These are phyloP conservation scores for Colletotrichum sp. DNA, from an alignment of 2,329 filamentous ascomycete genomes.

Conservation along the genomic window DNA sequence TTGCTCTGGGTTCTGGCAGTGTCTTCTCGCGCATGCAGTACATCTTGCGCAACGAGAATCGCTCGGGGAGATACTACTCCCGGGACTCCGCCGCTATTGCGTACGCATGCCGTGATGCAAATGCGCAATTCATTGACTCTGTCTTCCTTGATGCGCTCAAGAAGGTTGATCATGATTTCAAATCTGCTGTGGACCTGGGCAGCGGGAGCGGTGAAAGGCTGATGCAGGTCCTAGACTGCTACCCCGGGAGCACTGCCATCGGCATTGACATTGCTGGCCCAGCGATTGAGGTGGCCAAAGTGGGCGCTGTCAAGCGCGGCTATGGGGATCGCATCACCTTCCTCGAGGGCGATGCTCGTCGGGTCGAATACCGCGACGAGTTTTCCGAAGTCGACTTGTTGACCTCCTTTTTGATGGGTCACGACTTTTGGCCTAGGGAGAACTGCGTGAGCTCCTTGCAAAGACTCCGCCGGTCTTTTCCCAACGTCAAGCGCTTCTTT, in stretches of 20 bases:
- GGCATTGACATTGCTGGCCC: slow-evolving; percentile 20
- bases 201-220: slow-evolving; percentile 22
- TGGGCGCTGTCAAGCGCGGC: background rate
- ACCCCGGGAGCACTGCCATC: slow-evolving; percentile 2
- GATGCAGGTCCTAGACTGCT: slow-evolving; percentile 18
- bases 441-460: background rate
- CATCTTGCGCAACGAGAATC: slow-evolving; percentile 16
- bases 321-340: background rate
- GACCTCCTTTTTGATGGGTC: slow-evolving; percentile 24
- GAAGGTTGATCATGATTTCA: slow-evolving; percentile 1
- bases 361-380: slow-evolving; percentile 3
- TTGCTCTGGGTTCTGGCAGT: background rate
- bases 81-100: slow-evolving; percentile 21
- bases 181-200: slow-evolving; percentile 18
- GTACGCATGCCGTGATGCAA: background rate
- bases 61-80: background rate
- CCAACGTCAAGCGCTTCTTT: background rate
- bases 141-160: background rate
- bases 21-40: background rate
- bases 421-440: slow-evolving; percentile 25
- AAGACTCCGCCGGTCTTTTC: background rate
- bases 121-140: background rate
- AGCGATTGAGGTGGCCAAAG: slow-evolving; percentile 11
- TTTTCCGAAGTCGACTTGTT: slow-evolving; percentile 21
- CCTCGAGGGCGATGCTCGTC: slow-evolving; percentile 6